Evolutionary conservation across 768 basidiomycete species (phyloP).

Genomic region (Cystobasidium tubakii): DNA sequence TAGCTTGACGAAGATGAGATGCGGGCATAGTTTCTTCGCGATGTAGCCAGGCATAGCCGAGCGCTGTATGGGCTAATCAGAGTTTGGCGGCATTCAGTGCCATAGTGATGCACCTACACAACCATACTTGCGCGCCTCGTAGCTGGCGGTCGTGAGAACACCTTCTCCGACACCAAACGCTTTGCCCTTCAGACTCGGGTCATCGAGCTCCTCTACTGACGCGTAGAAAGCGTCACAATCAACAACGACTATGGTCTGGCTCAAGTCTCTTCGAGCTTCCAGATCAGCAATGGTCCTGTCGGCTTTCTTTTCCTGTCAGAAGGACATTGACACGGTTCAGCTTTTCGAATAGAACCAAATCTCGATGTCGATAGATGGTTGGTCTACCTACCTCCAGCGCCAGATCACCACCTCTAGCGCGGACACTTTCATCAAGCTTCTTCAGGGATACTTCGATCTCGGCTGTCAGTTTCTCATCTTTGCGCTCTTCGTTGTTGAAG

Average conservation of each 20-base stretch:
- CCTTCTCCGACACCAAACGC: slow-evolving; percentile 67
- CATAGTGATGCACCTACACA: too few relatives aligned
- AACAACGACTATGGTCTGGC: slow-evolving; percentile 80
- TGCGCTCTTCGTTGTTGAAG: slow-evolving; percentile 34
- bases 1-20: slow-evolving; percentile 62
- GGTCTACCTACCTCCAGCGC: neutral
- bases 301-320: slow-evolving; percentile 16
- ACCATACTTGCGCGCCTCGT: slow-evolving; percentile 44
- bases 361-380: neutral
- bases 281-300: slow-evolving; percentile 26
- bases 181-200: slow-evolving; percentile 49
- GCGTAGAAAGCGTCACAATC: slow-evolving; percentile 95
- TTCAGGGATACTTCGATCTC: slow-evolving; percentile 18
- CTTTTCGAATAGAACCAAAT: neutral
- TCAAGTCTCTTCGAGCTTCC: slow-evolving; percentile 56
- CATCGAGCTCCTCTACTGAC: slow-evolving; percentile 55
- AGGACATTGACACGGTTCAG: too few relatives aligned
- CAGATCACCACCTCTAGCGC: neutral
- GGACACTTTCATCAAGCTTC: slow-evolving; percentile 9
- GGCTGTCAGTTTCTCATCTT: slow-evolving; percentile 29
- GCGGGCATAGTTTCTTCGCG: slow-evolving; percentile 86
- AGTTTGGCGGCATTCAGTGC: too few relatives aligned
- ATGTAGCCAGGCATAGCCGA: slow-evolving; percentile 97
- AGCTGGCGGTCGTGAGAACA: slow-evolving; percentile 68
- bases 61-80: too few relatives aligned